Base-by-base conservation (phyloP, 2,329 filamentous ascomycete species). In the Exophiala alcalophila region DNA sequence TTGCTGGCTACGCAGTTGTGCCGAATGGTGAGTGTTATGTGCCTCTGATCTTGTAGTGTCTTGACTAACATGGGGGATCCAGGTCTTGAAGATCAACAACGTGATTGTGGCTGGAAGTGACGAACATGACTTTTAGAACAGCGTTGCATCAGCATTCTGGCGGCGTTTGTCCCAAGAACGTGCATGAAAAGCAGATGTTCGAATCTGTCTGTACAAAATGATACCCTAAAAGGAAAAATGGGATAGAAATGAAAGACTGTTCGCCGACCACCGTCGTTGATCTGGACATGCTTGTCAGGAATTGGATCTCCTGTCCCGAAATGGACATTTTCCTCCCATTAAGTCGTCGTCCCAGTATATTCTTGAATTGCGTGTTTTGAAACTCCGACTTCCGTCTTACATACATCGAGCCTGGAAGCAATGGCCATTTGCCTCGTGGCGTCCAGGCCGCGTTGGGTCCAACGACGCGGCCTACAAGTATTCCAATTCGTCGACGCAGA, bases 1-100 rank as follows among this genome's bases (percentile, higher is more conserved):
- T 81, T 96, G 71, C 78, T 98, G 54, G 92, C 92, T 21, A 98
- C 94, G 38, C 92, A 98, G 73, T 74, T 98, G 56, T 97, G 92
- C 74, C 83, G 92, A 56, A 97, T 98, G 91, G 90, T 51, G 21
- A 39, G 48, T 42, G 8, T 14, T n/a, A 8, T 12, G 11, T 8
- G 28, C 14, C n/a, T 25, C 10, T 23, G 11, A 4, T 12, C 31
- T 32, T 7, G 14, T 16, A 10, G 37, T 28, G 8, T 24, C 9
- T 11, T 18, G 16, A 15, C 12, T 15, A 12, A n/a, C n/a, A n/a
- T n/a, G n/a, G n/a, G n/a, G n/a, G n/a, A n/a, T n/a, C 19, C 21
- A 51, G 48, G 48, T 96, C 56, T 77, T 96, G 57, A 96, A 78
- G 72, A 77, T 83, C 64, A 95, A 96, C 75, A 94, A 95, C 65